These are phyloP conservation scores for Hamigera avellanea DNA, from an alignment of 495 filamentous ascomycete genomes.

Conservation along the genomic window DNA sequence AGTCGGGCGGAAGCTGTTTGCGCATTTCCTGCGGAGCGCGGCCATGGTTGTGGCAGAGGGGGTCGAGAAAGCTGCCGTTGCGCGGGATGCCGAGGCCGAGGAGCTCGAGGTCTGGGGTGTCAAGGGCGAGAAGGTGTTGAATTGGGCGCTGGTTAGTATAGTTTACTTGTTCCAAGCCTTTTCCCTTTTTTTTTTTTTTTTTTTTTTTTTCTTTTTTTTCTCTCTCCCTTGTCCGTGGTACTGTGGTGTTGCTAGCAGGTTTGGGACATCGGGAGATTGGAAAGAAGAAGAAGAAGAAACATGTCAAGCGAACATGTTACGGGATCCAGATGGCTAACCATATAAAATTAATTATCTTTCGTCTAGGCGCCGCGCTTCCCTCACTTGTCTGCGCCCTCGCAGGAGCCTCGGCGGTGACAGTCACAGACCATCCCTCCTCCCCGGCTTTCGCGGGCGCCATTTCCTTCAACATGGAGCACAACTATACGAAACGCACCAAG, in stretches of 20 bases:
- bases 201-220: neutral
- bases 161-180: neutral
- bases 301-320: too few relatives aligned
- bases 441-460: constrained; percentile 49
- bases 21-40: constrained; percentile 84
- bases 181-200: neutral
- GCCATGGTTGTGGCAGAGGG: constrained; percentile 59
- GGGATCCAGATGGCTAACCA: too few relatives aligned
- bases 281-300: too few relatives aligned
- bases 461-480: constrained; percentile 45
- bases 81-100: neutral
- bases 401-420: constrained; percentile 49
- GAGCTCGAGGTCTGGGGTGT: constrained; percentile 35
- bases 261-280: too few relatives aligned
- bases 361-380: constrained; percentile 61
- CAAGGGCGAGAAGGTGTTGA: constrained; percentile 40
- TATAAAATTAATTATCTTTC: too few relatives aligned
- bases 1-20: constrained; percentile 53
- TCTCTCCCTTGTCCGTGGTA: too few relatives aligned
- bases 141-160: constrained; percentile 46
- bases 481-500: constrained; percentile 24
- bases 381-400: constrained; percentile 55
- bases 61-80: constrained; percentile 34
- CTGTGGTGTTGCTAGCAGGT: too few relatives aligned
- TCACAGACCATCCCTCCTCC: constrained; percentile 72